phyloP scores from a whole-genome alignment of 2,329 filamentous ascomycete genomes.

The Fusarium solani-melongenae region DNA sequence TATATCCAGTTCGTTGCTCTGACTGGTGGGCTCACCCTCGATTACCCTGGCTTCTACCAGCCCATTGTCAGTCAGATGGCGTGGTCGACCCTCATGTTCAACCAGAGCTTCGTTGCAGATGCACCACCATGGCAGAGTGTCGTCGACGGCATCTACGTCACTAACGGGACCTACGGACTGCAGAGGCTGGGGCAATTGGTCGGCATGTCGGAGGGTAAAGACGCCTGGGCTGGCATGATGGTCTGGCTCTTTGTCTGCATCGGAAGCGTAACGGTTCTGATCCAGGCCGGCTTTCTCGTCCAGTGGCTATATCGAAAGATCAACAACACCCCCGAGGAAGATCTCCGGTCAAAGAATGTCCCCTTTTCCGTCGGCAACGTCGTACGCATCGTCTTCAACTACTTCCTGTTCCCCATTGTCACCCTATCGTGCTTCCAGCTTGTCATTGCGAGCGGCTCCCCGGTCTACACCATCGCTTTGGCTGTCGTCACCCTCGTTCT shows the following conservation, averaged over 20 bases:
- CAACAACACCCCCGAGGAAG: slow-evolving; percentile 81
- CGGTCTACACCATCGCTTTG: slow-evolving; percentile 76
- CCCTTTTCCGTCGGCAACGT: slow-evolving; percentile 85
- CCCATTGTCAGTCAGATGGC: slow-evolving; percentile 87
- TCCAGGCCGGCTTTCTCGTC: slow-evolving; percentile 79
- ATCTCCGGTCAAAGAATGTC: slow-evolving; percentile 89
- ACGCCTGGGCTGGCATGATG: slow-evolving; percentile 95
- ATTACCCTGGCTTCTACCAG: slow-evolving; percentile 95
- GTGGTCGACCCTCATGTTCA: slow-evolving; percentile 95
- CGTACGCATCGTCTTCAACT: slow-evolving; percentile 91
- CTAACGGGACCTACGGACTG: slow-evolving; percentile 82
- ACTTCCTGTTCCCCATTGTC: slow-evolving; percentile 87
- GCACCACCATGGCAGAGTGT: slow-evolving; percentile 74
- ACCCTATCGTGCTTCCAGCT: slow-evolving; percentile 92
- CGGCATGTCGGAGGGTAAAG: slow-evolving; percentile 78
- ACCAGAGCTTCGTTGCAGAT: slow-evolving; percentile 84
- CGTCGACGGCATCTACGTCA: slow-evolving; percentile 87
- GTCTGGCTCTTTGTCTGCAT: slow-evolving; percentile 88
- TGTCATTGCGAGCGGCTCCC: slow-evolving; percentile 76
- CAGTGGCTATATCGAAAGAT: slow-evolving; percentile 82
- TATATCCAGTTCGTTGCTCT: slow-evolving; percentile 95
- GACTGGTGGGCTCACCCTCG: slow-evolving; percentile 86
- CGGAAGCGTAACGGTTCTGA: slow-evolving; percentile 71
- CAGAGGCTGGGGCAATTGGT: slow-evolving; percentile 83
- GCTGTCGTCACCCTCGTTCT: slow-evolving; percentile 80